Evolutionary conservation across 1,284 basidiomycete genomes (phyloP).

Genomic region (Cryptococcus maquisensis): DNA sequence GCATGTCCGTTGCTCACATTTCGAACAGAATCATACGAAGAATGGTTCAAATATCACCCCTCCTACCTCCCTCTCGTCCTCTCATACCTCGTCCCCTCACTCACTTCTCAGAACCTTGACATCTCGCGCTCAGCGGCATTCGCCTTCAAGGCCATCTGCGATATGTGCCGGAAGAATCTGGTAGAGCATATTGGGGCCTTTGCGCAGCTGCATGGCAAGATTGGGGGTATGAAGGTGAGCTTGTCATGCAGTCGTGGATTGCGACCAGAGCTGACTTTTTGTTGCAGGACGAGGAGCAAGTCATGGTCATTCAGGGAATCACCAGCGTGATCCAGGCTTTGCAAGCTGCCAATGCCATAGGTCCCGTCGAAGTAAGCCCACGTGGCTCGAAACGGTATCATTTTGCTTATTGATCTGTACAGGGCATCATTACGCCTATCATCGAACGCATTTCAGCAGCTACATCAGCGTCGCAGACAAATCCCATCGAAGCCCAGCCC

Average conservation of each 20-base stretch:
- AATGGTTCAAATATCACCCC: constrained; percentile 67
- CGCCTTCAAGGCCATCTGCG: constrained; percentile 75
- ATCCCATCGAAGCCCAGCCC: constrained; percentile 15
- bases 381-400: not conserved
- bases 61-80: constrained; percentile 54
- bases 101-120: constrained; percentile 59
- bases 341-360: constrained; percentile 67
- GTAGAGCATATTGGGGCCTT: constrained; percentile 78
- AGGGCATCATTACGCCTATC: constrained; percentile 73
- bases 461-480: constrained; percentile 51
- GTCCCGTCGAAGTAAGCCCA: constrained; percentile 63
- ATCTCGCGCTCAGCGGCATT: constrained; percentile 71
- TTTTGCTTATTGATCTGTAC: not conserved
- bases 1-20: too few species aligned
- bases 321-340: constrained; percentile 85
- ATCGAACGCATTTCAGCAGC: constrained; percentile 64
- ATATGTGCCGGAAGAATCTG: constrained; percentile 72
- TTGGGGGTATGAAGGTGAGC: constrained; percentile 68
- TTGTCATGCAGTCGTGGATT: not conserved
- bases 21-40: constrained; percentile 66
- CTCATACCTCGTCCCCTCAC: constrained; percentile 60
- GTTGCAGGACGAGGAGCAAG: constrained; percentile 73
- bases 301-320: constrained; percentile 82
- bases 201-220: constrained; percentile 69
- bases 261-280: not conserved